Percentiles rank a stretch among this genome's conserved stretches.
Conservation (phyloP, 495 filamentous ascomycete genomes). For the Lophiotrema nucula region DNA sequence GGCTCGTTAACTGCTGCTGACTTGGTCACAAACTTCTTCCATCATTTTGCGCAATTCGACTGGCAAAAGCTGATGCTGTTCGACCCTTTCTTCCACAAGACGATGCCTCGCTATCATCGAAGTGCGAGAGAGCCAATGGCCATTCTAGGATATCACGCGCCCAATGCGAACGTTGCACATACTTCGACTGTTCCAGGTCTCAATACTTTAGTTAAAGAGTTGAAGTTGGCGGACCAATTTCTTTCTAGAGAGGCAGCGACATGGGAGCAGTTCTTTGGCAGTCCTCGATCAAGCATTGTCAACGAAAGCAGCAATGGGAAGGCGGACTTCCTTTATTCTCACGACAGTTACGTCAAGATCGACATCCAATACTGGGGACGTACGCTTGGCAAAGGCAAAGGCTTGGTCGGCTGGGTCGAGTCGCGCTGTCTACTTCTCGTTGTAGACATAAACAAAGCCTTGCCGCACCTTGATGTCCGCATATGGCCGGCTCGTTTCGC, state of each 20-base stretch:
- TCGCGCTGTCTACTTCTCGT: slow-evolving; percentile 50
- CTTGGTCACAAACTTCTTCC: slow-evolving; percentile 54
- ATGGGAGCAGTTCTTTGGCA: slow-evolving; percentile 48
- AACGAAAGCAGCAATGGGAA: too few species aligned
- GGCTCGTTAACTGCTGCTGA: slow-evolving; percentile 40
- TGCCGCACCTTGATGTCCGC: slow-evolving; percentile 48
- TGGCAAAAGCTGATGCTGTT: slow-evolving; percentile 51
- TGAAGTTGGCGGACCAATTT: slow-evolving; percentile 45
- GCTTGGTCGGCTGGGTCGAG: slow-evolving; percentile 56
- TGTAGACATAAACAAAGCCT: slow-evolving; percentile 52
- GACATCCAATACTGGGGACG: slow-evolving; percentile 58
- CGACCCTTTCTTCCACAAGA: slow-evolving; percentile 52
- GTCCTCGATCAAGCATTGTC: not conserved
- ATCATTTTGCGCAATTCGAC: slow-evolving; percentile 57
- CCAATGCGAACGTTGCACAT: slow-evolving; percentile 53
- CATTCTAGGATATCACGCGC: slow-evolving; percentile 54
- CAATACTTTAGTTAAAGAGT: slow-evolving; percentile 49
- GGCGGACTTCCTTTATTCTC: slow-evolving; percentile 47
- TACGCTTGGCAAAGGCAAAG: slow-evolving; percentile 45
- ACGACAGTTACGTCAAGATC: slow-evolving; percentile 52
- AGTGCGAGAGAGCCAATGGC: slow-evolving; percentile 55
- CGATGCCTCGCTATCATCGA: slow-evolving; percentile 47
- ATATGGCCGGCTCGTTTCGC: slow-evolving; percentile 61
- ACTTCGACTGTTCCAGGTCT: slow-evolving; percentile 50
- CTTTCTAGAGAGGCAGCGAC: slow-evolving; percentile 37